Evolutionary conservation across 1,284 basidiomycete genomes (phyloP), one percentile per base, ranked within the genome.

Genomic region (Schizophyllum amplum): DNA sequence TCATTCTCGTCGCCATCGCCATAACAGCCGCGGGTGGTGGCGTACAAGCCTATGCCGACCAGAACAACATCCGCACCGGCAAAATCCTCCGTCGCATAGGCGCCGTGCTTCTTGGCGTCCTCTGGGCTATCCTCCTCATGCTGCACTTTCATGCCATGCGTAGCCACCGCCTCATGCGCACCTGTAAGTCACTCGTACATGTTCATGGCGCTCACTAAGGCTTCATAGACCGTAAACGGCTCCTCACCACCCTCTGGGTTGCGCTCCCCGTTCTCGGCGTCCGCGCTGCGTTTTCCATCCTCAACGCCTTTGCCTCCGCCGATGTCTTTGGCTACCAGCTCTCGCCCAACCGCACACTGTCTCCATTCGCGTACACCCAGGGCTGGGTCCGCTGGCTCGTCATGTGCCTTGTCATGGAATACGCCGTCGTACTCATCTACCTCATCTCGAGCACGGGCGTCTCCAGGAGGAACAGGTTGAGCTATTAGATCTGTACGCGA

Each of bases 391-490:
- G 78, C 59, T 86, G 76, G 64, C 72, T 85, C 27, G 66, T 77
- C 54, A 77, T 86, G 72, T 76, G 76, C 7, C 71, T 83, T 47
- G 59, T 84, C 50, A 80, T 80, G 77, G 84, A 87, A 66, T 82
- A 74, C 60, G 65, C 73, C n/a, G 72, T 76, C 20, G 72, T 74
- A 52, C 55, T 72, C 48, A 70, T 82, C 54, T 86, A 82, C 65
- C 65, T 76, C 9, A 62, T 78, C 55, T 75, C 77, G 51, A 74
- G 67, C 61, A 75, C 73, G 2, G 58, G 75, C 56, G 72, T 70
- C 49, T 42, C 33, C 13, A 42, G 33, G 7, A 42, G 33, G 17
- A 42, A 42, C 33, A 42, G 33, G 7, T 17, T 42, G 33, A 17
- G 33, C 33, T 42, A 42, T 17, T 42, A 42, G 33, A 42, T 33